phyloP scores from a whole-genome alignment of 768 basidiomycete species.

The Tricholoma sp. region DNA sequence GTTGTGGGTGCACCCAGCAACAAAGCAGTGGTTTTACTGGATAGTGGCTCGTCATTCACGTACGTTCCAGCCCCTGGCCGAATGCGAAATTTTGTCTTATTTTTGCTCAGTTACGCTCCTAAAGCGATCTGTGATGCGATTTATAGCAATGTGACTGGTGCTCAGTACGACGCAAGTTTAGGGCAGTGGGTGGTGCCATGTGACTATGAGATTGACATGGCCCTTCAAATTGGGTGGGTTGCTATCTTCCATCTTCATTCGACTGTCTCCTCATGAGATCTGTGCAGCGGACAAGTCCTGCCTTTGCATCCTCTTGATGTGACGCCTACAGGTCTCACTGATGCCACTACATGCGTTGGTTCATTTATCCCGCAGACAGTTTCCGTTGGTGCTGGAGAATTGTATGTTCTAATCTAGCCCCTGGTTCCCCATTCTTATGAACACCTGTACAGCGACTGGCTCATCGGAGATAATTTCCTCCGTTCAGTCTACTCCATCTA shows the following conservation, averaged over 20 bases:
- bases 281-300: slow-evolving; percentile 59
- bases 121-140: slow-evolving; percentile 60
- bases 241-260: not conserved
- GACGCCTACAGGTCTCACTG: slow-evolving; percentile 40
- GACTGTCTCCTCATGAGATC: slow-evolving; percentile 1
- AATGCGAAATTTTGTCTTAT: not conserved
- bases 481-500: slow-evolving; percentile 81
- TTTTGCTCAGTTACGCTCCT: slow-evolving; percentile 58
- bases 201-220: slow-evolving; percentile 67
- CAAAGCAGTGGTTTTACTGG: slow-evolving; percentile 71
- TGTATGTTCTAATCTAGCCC: slow-evolving; percentile 38
- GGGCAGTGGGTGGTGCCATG: slow-evolving; percentile 77
- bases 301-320: slow-evolving; percentile 80
- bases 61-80: slow-evolving; percentile 28
- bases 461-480: slow-evolving; percentile 78
- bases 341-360: slow-evolving; percentile 57
- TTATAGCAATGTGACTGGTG: slow-evolving; percentile 62
- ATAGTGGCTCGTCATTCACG: slow-evolving; percentile 82
- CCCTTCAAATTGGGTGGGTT: slow-evolving; percentile 70
- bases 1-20: slow-evolving; percentile 57
- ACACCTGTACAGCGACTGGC: slow-evolving; percentile 58
- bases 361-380: slow-evolving; percentile 67
- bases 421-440: not conserved
- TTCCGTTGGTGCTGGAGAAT: slow-evolving; percentile 56
- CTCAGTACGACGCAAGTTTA: slow-evolving; percentile 43